A percentile compares a stretch with the other conserved stretches of the same genome.
Evolutionary conservation across 805 yeast genomes (phyloP).

Genomic region (Teunomyces panamensis): DNA sequence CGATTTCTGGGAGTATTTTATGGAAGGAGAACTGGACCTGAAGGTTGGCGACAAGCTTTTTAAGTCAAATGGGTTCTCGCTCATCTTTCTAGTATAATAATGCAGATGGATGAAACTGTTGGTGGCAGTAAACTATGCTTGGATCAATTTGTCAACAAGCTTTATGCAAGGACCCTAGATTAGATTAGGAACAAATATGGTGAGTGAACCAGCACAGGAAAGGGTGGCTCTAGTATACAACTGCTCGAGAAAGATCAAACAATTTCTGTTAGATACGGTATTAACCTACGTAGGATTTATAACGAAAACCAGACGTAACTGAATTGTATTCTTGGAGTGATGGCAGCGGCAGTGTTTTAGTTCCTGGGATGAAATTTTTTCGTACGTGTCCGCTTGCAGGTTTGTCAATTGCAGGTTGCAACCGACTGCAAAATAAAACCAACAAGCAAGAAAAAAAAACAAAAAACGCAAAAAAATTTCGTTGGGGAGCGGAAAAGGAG

Average conservation of each 20-base stretch:
- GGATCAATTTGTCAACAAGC: background rate
- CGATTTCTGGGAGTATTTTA: slow-evolving; percentile 57
- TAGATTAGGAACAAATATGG: too few relatives aligned
- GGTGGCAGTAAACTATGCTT: background rate
- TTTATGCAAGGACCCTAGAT: background rate
- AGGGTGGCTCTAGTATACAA: background rate
- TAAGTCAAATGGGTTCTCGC: slow-evolving; percentile 39
- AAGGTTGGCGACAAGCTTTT: slow-evolving; percentile 16
- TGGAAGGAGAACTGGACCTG: slow-evolving; percentile 51
- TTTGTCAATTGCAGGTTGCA: background rate
- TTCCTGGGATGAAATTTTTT: slow-evolving; percentile 1
- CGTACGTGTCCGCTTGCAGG: slow-evolving; percentile 3
- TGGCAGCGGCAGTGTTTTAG: background rate
- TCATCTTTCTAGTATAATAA: slow-evolving; percentile 20
- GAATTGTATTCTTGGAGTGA: background rate
- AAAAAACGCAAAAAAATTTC: too few relatives aligned
- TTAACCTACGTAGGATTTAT: background rate
- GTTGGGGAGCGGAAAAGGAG: too few relatives aligned
- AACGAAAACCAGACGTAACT: background rate
- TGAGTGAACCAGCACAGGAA: too few relatives aligned
- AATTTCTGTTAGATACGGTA: background rate
- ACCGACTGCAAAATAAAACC: background rate
- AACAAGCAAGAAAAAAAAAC: too few relatives aligned
- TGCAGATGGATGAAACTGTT: background rate
- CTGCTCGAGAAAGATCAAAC: background rate